These are phyloP conservation scores for Pinus tabuliformis DNA, from an alignment of 75 land plant species.

Conservation along the genomic window DNA sequence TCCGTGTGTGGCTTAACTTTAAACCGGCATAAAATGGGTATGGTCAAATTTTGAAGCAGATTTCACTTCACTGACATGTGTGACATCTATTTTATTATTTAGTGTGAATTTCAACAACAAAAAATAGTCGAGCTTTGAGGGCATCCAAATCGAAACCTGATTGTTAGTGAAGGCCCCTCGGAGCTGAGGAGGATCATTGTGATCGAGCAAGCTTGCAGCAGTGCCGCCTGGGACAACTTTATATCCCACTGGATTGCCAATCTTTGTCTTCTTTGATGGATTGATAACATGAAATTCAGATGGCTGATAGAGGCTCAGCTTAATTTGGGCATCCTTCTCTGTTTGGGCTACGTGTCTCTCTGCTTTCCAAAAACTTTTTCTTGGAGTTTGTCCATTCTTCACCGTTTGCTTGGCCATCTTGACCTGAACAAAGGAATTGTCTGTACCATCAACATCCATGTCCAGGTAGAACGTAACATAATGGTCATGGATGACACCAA, in stretches of 20 bases:
- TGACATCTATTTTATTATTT: not conserved
- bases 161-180: conserved; percentile 77
- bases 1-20: not conserved
- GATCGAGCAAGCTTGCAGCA: conserved; percentile 73
- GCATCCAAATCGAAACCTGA: conserved; percentile 31
- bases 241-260: conserved; percentile 84
- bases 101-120: not conserved
- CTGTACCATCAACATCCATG: conserved; percentile 78
- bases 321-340: conserved; percentile 75
- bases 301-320: conserved; percentile 65
- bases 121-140: not conserved
- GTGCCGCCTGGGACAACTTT: conserved; percentile 74
- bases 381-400: conserved; percentile 20
- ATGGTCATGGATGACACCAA: conserved; percentile 89
- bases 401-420: conserved; percentile 37
- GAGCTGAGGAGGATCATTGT: conserved; percentile 63
- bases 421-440: conserved; percentile 76
- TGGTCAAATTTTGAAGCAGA: not conserved
- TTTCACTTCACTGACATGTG: not conserved
- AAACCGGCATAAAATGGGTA: not conserved
- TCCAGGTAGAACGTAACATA: conserved; percentile 73
- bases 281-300: conserved; percentile 72
- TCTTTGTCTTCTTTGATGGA: conserved; percentile 50
- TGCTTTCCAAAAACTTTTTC: conserved; percentile 61
- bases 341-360: conserved; percentile 49